Base-by-base conservation (phyloP, 2,329 filamentous ascomycete species). In the Aureobasidium sp. region DNA sequence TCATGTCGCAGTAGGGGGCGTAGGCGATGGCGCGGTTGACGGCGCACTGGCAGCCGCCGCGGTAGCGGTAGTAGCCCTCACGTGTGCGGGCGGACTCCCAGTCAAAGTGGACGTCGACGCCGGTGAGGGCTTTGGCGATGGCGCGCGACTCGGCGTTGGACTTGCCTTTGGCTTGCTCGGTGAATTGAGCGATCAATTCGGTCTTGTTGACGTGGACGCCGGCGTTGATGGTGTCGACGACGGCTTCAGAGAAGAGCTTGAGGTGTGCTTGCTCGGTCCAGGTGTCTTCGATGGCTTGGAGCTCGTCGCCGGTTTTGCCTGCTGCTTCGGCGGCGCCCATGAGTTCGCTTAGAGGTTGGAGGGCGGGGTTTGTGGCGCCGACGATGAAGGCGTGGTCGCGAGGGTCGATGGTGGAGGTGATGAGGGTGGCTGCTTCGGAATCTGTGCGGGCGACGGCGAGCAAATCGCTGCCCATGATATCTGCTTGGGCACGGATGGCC, bases 401-500 rank as follows among this genome's bases (percentile, higher is more conserved):
- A 63, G 89, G 87, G 78, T 99, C 94, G 73, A 99, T 97, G 70
- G 91, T 96, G 37, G 90, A 93, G 66, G 91, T 96, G 80, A 99
- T 96, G 70, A 99, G 87, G 5, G 94, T 99, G 37, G 94, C 94
- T 60, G 94, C 94, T 81, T 99, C 94, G 69, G 94, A 95, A 77
- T 99, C 94, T 63, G 94, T 99, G 71, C 94, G 88, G 60, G 94
- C 94, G 67, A 99, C 86, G 68, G 91, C 90, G 42, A 99, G 79
- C 65, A 99, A 87, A 72, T 99, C 91, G 65, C 86, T 83, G 66
- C 90, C 94, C 94, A 99, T 97, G 72, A 99, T 97, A 74, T 99
- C 94, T 68, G 94, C 93, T 78, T 99, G 94, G 5, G 94, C 93
- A 64, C 94, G 88, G 75, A 99, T 97, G 69, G 94, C 92, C 56